Percentiles rank a stretch among this genome's conserved stretches.
Conservation (phyloP, 345 rosid genomes). For the Euclidium syriacum region DNA sequence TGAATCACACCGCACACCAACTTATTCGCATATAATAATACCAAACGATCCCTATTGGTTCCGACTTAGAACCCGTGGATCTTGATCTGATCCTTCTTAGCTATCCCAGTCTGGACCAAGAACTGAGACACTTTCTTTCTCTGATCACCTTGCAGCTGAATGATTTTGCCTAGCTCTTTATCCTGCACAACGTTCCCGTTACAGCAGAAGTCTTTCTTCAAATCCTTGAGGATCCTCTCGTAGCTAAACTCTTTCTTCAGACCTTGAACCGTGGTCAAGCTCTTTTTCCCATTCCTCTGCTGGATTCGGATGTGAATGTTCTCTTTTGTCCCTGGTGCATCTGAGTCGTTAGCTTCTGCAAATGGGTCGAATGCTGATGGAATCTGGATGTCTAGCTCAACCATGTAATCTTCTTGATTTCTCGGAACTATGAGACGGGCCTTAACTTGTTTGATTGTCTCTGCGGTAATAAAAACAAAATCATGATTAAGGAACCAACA, state of each 20-base stretch:
- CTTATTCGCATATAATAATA: slow-evolving; percentile 4
- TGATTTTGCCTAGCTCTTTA: slow-evolving; percentile 79
- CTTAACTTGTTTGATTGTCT: neutral
- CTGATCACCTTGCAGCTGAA: slow-evolving; percentile 97
- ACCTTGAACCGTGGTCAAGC: slow-evolving; percentile 74
- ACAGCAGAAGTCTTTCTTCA: slow-evolving; percentile 81
- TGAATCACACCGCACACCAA: too few species aligned
- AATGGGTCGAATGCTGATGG: slow-evolving; percentile 71
- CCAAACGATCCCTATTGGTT: neutral
- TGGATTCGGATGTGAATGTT: slow-evolving; percentile 69
- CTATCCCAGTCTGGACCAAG: slow-evolving; percentile 54
- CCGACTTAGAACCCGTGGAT: slow-evolving; percentile 62
- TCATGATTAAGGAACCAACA: neutral
- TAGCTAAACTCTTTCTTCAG: slow-evolving; percentile 63
- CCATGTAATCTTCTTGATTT: slow-evolving; percentile 58
- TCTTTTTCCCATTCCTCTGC: slow-evolving; percentile 79
- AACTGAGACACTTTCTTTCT: slow-evolving; percentile 71
- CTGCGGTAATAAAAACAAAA: neutral
- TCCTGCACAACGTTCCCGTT: slow-evolving; percentile 86
- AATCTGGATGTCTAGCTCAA: slow-evolving; percentile 52
- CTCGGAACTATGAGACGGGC: neutral
- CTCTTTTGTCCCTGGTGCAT: slow-evolving; percentile 51
- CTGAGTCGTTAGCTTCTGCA: slow-evolving; percentile 49
- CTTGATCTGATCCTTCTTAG: slow-evolving; percentile 74
- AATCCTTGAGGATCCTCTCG: slow-evolving; percentile 70